Base-by-base conservation (phyloP, 2,329 filamentous ascomycete genomes). In the Cryoendolithus antarcticus region DNA sequence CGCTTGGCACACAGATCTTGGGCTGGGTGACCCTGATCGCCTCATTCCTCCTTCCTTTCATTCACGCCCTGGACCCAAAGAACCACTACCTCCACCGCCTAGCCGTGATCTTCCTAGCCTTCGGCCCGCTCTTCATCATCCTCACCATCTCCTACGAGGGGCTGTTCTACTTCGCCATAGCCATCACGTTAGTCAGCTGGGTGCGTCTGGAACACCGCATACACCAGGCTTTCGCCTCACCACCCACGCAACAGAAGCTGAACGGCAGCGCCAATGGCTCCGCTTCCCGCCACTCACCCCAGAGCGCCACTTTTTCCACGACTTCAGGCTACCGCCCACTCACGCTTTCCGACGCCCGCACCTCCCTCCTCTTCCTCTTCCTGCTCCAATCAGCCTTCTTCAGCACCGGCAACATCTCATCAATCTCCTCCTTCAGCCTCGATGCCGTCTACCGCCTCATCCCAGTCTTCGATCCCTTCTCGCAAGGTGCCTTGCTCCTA, bases 141-240 rank as follows among this genome's bases (percentile, higher is more conserved):
- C 75, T 98, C 37, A 93, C 88, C 6, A 95, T 96, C 51, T 95
- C 89, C 1, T 98, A 93, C 63, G 91, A 98, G 61, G 89, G 89
- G 0, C 71, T 98, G 2, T 98, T 98, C 61, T 98, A 96, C 62
- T 76, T 95, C 43, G 77, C 81, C 8, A 98, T 95, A 62, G 86
- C 80, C 54, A 67, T 82, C 39, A 83, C 80, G 13, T 66, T 98
- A 4, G 70, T 94, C 37, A 78, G 80, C 40, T 98, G 91, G 91
- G 84, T 95, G 28, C 77, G 80, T n/a, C 71, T 98, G 1, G 91
- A 98, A 60, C 82, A 93, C 57, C 77, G 75, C 40, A 74, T 89
- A 35, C 77, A 81, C 54, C 21, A 52, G 50, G 32, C 41, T 36
- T 39, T 52, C 50, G 45, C 32, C 33, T 40, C 45, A 9, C 34